Evolutionary conservation across 331 rosid genomes (phyloP).

Genomic region (Malus hybrid): DNA sequence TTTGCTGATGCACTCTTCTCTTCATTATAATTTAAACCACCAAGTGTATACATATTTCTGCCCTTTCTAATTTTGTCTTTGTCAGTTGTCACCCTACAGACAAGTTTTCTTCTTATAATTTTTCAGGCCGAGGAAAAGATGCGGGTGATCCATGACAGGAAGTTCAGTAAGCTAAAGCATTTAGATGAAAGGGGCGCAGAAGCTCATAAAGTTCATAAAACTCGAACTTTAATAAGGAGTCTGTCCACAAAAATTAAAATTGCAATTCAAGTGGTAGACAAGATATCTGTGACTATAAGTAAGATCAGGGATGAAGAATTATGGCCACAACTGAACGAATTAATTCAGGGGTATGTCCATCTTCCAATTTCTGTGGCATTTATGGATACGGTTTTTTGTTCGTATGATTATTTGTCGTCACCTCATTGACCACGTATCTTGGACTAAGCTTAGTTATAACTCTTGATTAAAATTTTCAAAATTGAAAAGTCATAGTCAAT

Average conservation of each 20-base stretch:
- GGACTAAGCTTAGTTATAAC: neutral
- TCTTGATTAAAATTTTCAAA: neutral
- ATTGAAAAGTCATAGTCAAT: neutral
- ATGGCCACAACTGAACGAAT: constrained; percentile 81
- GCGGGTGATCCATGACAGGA: constrained; percentile 78
- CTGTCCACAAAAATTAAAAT: constrained; percentile 85
- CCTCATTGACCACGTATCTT: neutral
- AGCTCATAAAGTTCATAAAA: constrained; percentile 56
- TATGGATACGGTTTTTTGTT: neutral
- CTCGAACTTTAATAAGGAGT: constrained; percentile 53
- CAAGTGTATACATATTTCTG: neutral
- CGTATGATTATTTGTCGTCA: neutral
- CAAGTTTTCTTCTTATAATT: constrained; percentile 6
- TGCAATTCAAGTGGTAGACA: constrained; percentile 93
- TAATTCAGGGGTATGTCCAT: constrained; percentile 78
- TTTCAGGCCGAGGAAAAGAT: constrained; percentile 92
- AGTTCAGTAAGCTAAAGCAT: constrained; percentile 69
- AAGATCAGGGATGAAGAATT: constrained; percentile 91
- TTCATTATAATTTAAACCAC: neutral
- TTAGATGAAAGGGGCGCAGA: constrained; percentile 86
- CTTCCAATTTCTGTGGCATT: neutral
- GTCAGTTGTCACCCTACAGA: neutral
- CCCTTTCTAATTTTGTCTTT: neutral
- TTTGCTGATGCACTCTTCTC: neutral
- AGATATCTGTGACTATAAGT: constrained; percentile 76